A percentile compares a stretch with the other conserved stretches of the same genome.
Conservation (phyloP, 805 yeast species). For the Kodamaea kakaduensis region DNA sequence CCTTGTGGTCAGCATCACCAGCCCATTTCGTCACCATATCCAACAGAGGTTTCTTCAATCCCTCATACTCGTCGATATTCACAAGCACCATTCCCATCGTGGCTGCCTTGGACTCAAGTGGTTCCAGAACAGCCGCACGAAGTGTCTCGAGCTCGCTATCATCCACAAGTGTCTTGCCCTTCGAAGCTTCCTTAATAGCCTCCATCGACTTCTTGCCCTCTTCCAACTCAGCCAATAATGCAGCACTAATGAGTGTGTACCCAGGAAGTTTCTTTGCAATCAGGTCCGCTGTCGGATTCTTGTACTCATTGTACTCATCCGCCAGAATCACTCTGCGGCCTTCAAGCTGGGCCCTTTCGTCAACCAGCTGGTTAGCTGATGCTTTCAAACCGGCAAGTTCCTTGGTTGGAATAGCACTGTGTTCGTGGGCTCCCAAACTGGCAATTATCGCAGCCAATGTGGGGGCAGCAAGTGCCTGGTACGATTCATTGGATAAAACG, state of each 20-base stretch:
- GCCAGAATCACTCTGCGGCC: slow-evolving; percentile 8
- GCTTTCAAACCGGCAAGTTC: slow-evolving; percentile 8
- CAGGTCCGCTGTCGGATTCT: slow-evolving; percentile 12
- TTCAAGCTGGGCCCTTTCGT: slow-evolving; percentile 10
- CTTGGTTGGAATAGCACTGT: slow-evolving; percentile 5
- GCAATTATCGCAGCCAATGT: slow-evolving; percentile 10
- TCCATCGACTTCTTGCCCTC: no score
- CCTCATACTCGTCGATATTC: slow-evolving; percentile 11
- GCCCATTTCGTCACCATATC: background rate
- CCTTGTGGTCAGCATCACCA: background rate
- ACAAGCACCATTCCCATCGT: slow-evolving; percentile 6
- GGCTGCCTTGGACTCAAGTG: slow-evolving; percentile 2
- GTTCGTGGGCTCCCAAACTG: slow-evolving; percentile 5
- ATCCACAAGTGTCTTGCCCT: slow-evolving; percentile 1
- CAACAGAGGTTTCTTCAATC: slow-evolving; percentile 13
- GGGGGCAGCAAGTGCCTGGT: slow-evolving; percentile 15
- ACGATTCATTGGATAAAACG: slow-evolving; percentile 18
- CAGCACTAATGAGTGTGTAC: background rate
- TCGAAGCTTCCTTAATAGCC: background rate
- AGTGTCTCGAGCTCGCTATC: background rate
- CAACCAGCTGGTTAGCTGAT: slow-evolving; percentile 13
- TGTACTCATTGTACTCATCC: slow-evolving; percentile 11
- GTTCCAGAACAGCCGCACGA: slow-evolving; percentile 1
- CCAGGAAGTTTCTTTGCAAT: background rate
- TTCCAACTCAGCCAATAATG: background rate